A percentile compares a stretch with the other conserved stretches of the same genome.
Conservation (phyloP, 306 rosid genomes). For the Cicer arietinum region DNA sequence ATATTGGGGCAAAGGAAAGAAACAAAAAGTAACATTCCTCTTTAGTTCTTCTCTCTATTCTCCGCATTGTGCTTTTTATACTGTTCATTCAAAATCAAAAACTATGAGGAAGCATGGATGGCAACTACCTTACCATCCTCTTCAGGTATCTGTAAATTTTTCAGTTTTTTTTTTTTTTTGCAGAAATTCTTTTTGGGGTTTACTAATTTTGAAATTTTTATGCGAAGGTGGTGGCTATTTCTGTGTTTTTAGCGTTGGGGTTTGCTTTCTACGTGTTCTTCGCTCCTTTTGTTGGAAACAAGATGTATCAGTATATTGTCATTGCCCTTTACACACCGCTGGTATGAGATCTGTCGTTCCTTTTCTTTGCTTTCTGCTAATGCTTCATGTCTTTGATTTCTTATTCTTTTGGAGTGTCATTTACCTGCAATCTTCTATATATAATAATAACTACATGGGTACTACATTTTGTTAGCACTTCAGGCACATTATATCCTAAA, state of each 20-base stretch:
- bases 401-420: no score
- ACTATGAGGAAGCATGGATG: conserved; percentile 94
- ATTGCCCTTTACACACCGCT: conserved; percentile 94
- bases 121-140: conserved; percentile 98
- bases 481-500: not conserved
- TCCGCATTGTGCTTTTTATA: conserved; percentile 17
- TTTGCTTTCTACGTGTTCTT: conserved; percentile 97
- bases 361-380: conserved; percentile 38
- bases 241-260: conserved; percentile 92
- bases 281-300: conserved; percentile 93
- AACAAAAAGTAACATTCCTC: conserved; percentile 21
- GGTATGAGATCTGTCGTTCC: conserved; percentile 75
- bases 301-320: conserved; percentile 73
- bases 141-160: conserved; percentile 65
- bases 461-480: conserved; percentile 19
- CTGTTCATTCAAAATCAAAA: conserved; percentile 24
- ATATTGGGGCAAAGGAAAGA: not conserved
- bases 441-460: not conserved
- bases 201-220: conserved; percentile 8
- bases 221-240: conserved; percentile 90
- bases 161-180: not conserved
- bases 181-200: not conserved
- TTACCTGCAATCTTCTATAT: no score
- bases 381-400: conserved; percentile 41
- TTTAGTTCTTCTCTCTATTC: conserved; percentile 25